These are phyloP conservation scores for Bisporella sp. DNA, from an alignment of 2,329 filamentous ascomycete species.

Conservation along the genomic window DNA sequence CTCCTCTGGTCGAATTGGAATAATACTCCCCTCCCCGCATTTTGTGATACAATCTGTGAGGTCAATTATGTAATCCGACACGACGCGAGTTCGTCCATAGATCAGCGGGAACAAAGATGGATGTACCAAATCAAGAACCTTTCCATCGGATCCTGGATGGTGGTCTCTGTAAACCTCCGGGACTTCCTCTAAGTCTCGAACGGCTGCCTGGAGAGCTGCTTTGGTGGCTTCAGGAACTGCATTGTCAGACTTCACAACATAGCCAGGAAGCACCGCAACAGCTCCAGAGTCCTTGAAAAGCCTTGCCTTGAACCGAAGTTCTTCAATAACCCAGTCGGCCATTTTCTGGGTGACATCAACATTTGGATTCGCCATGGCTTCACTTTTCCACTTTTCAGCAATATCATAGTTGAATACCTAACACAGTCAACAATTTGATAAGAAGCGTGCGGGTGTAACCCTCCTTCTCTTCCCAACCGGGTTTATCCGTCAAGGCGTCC, in stretches of 20 bases:
- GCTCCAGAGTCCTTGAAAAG: not conserved
- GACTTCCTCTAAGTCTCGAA: not conserved
- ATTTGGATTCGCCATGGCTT: too few species aligned
- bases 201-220: not conserved
- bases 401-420: too few species aligned
- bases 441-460: not conserved
- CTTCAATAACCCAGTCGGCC: not conserved
- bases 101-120: not conserved
- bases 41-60: not conserved
- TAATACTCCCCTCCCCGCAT: too few species aligned
- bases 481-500: not conserved
- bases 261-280: not conserved
- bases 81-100: not conserved
- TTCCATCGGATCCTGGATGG: not conserved
- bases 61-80: not conserved
- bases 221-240: not conserved
- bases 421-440: not conserved
- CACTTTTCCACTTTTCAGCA: too few species aligned
- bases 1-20: too few species aligned
- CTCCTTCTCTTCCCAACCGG: not conserved
- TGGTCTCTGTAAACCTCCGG: not conserved
- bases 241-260: not conserved
- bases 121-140: not conserved
- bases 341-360: too few species aligned
- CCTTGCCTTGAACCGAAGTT: not conserved